Percentiles rank a stretch among this genome's conserved stretches.
These are phyloP conservation scores for Croton setiger DNA, from an alignment of 441 rosid genomes.

Conservation along the genomic window DNA sequence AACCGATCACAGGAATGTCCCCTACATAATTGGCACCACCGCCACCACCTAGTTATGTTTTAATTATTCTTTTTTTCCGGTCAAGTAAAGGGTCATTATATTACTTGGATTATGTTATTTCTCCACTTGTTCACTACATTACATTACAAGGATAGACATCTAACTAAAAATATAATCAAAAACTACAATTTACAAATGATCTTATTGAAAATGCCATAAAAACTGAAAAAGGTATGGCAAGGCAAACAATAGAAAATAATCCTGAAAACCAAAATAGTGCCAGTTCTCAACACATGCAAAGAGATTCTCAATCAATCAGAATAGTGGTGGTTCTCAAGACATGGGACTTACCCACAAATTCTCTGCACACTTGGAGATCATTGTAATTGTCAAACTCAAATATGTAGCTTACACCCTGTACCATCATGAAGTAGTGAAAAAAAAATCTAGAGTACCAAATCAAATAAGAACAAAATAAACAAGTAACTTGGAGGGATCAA, in stretches of 20 bases:
- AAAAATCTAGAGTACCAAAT: not conserved
- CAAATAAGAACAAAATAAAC: not conserved
- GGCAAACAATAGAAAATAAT: not conserved
- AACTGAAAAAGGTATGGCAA: not conserved
- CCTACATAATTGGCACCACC: not conserved
- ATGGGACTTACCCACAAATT: conserved; percentile 61
- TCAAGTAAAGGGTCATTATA: not conserved
- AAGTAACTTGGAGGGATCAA: conserved; percentile 6
- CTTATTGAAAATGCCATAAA: not conserved
- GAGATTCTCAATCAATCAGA: not conserved
- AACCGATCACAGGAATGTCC: not conserved
- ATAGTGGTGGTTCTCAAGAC: not conserved
- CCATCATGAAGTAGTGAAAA: conserved; percentile 5
- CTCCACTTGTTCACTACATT: not conserved
- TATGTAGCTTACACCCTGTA: conserved; percentile 70
- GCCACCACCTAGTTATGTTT: too few relatives aligned
- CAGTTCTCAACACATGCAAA: not conserved
- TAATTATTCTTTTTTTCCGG: too few relatives aligned
- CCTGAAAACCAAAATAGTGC: not conserved
- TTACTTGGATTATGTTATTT: not conserved
- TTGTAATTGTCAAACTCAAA: conserved; percentile 76
- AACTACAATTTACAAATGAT: not conserved
- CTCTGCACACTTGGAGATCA: conserved; percentile 73
- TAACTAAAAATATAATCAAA: not conserved
- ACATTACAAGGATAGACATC: not conserved